These are phyloP conservation scores for Solanum clarkiae DNA, from an alignment of 257 asterid genomes.

Conservation along the genomic window DNA sequence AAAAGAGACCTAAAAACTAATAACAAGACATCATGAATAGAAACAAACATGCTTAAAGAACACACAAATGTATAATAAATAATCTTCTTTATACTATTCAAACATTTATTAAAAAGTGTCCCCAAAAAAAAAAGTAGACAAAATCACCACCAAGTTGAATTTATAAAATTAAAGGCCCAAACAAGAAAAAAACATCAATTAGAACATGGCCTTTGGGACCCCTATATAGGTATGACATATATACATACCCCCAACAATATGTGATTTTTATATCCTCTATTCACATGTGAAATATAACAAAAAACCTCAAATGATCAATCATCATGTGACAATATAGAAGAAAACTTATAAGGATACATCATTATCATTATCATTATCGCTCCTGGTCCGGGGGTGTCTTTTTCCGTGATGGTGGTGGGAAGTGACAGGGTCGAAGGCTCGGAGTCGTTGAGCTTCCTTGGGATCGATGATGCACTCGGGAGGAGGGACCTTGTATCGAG, in stretches of 20 bases:
- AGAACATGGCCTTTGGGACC: constrained; percentile 2
- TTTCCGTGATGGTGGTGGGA: constrained; percentile 39
- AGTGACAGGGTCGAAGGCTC: constrained; percentile 41
- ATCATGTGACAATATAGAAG: not conserved
- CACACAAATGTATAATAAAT: not conserved
- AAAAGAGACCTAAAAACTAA: not conserved
- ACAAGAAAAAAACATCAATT: not conserved
- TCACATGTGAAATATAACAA: constrained; percentile 25
- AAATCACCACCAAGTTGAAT: constrained; percentile 5
- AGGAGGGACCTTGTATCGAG: constrained; percentile 45
- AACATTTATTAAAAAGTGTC: constrained; percentile 8
- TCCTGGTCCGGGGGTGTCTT: constrained; percentile 29
- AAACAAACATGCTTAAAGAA: constrained; percentile 3
- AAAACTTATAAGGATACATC: constrained; percentile 2
- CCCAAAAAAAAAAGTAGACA: not conserved
- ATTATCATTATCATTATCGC: not conserved
- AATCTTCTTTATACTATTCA: not conserved
- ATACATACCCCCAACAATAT: constrained; percentile 12
- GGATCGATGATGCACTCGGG: constrained; percentile 44
- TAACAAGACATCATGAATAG: not conserved
- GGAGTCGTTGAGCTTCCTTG: constrained; percentile 53
- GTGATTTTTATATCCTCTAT: constrained; percentile 14
- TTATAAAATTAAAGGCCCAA: constrained; percentile 2
- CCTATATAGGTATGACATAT: constrained; percentile 15
- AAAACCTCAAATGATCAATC: not conserved